Evolutionary conservation across 495 filamentous ascomycete genomes (phyloP), one percentile per base, ranked within the genome.

Genomic region (Massariosphaeria phaeospora): DNA sequence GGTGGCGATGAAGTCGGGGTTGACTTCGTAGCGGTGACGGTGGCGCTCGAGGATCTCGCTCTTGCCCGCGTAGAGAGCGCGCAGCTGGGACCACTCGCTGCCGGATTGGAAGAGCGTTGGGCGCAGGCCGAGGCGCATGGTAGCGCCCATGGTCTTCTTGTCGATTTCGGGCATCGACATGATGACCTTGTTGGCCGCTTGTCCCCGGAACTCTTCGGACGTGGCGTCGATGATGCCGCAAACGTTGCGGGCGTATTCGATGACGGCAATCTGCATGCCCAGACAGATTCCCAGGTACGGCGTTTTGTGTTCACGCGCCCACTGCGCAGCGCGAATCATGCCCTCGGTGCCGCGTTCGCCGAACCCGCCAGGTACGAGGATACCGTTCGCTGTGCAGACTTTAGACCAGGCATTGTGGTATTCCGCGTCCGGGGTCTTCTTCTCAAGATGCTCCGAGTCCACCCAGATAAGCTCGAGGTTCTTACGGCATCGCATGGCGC

Each of bases 251-350:
- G 88, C 88, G 55, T 79, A 88, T 65, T 97, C 91, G 56, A 96
- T 86, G 13, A 96, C 90, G 15, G 93, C 91, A 31, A 96, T 74
- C 68, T 98, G 93, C 83, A 98, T 87, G 31, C 93, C 93, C 13
- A 98, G 80, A 69, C 93, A 98, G 50, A 98, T 85, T 47, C 93
- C 91, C 7, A 97, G 78, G 72, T 85, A 96, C 20, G 91, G 91
- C 3, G 76, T 78, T 34, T 84, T 83, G 55, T 88, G 83, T 40
- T 84, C 82, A 30, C 93, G 84, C 8, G 91, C 89, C 84, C 85
- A 95, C 38, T 82, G 81, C 26, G 84, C 83, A 1, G 84, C 88
- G 47, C 78, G 72, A 56, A 96, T 84, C 91, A 96, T 98, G 43
- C 93, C 93, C 55, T 86, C 81, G 0, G 81, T 88, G 34, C 87